Evolutionary conservation across 108 stramenopile species (phyloP), one percentile per base, ranked within the genome.

Genomic region (Stephanodiscus minutulus): DNA sequence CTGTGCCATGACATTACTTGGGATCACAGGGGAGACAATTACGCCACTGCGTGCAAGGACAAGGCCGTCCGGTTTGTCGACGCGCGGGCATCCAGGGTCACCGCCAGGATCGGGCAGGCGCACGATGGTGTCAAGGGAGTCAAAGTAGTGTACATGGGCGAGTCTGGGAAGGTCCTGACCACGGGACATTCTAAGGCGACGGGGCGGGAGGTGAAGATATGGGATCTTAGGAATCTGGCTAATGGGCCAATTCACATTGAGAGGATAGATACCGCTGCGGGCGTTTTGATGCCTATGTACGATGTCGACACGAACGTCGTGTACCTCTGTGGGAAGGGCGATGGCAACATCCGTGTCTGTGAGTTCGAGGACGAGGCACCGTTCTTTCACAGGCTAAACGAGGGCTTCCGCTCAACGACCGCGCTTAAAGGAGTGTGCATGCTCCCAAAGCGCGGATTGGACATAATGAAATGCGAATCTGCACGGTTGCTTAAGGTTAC

Each of bases 271-370:
- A 95, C 92, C 64, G 97, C 98, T 8, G 91, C 98, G 0, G 99
- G 99, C 49, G 98, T 96, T 8, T 77, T 99, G 69, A 87, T 98
- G 70, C 99, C 99, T 8, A 92, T 98, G 78, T 99, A 85, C 65
- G 99, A 99, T 72, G 58, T 65, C 13, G 98, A 97, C 74, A 97
- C 94, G 17, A 74, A 73, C 66, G 87, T 99, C 7, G 84, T 99
- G 24, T 99, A 97, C 87, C 86, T 99, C 39, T 94, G 92, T 62
- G 99, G 98, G 54, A 99, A 99, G 88, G 99, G 99, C 24, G 98
- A 99, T 82, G 99, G 98, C 47, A 96, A 96, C 77, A 95, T 99
- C 68, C 92, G 99, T 55, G 85, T 91, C 62, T 98, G 94, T 69
- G 96, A 98, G 76, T 96, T 93, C 74, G 94, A 95, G 82, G 89